Percentiles rank a stretch among this genome's conserved stretches.
phyloP scores from a whole-genome alignment of 345 rosid species.

The Citrus trifoliata region DNA sequence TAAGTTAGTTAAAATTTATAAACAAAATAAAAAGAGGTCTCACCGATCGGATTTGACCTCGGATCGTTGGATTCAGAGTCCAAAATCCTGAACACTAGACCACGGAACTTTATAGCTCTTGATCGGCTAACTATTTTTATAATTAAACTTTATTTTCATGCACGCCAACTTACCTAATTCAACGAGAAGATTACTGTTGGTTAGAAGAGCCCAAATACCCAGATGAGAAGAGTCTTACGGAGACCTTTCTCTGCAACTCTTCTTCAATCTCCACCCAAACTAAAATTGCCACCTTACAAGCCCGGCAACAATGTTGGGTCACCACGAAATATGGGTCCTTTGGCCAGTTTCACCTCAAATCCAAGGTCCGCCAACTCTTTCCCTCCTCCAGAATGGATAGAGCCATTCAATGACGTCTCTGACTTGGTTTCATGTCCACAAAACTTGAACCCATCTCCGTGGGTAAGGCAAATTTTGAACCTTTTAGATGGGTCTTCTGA shows the following conservation, averaged over 20 bases:
- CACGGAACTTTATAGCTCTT: constrained; percentile 31
- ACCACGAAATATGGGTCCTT: constrained; percentile 8
- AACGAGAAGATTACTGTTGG: rapidly evolving
- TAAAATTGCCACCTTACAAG: constrained; percentile 3
- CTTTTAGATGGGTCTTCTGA: constrained; percentile 62
- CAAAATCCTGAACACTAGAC: constrained; percentile 94
- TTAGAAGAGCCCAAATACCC: background rate
- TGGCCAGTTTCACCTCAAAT: constrained; percentile 19
- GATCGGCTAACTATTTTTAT: rapidly evolving
- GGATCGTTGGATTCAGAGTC: constrained; percentile 98
- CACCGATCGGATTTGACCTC: constrained; percentile 92
- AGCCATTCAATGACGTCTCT: constrained; percentile 71
- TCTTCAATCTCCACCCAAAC: constrained; percentile 10
- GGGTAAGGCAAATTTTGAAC: constrained; percentile 58
- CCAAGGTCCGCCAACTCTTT: constrained; percentile 36
- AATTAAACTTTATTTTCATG: background rate
- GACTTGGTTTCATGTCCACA: constrained; percentile 43
- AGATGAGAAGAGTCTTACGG: constrained; percentile 35
- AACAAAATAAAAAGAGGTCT: constrained; percentile 36
- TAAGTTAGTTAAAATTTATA: too few species aligned
- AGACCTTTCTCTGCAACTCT: constrained; percentile 19
- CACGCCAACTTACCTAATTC: background rate
- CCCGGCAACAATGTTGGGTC: constrained; percentile 26
- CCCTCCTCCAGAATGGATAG: constrained; percentile 91
- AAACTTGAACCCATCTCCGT: constrained; percentile 59